Percentiles rank a stretch among this genome's conserved stretches.
phyloP scores from a whole-genome alignment of 257 asterid genomes.

The Solanum chiquidenum region DNA sequence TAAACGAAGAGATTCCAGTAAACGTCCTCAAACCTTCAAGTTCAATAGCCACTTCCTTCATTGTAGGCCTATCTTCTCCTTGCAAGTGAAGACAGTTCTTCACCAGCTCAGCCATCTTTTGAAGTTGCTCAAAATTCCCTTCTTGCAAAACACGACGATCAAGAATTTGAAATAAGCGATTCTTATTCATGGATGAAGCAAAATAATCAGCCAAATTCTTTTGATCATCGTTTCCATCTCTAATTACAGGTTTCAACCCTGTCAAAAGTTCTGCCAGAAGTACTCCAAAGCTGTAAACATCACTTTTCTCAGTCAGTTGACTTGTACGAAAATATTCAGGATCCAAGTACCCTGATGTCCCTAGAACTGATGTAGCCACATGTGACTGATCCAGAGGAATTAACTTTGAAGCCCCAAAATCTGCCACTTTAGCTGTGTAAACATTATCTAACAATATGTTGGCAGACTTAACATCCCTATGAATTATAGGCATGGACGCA shows the following conservation, averaged over 20 bases:
- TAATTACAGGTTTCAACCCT: neutral
- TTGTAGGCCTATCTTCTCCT: neutral
- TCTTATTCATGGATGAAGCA: neutral
- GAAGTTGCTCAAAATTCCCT: neutral
- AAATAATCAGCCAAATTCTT: neutral
- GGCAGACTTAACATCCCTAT: neutral
- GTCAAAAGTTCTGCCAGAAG: neutral
- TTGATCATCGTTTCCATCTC: neutral
- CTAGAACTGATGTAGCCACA: neutral
- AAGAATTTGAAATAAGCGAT: neutral
- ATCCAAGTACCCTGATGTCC: neutral
- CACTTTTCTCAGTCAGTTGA: too few species aligned
- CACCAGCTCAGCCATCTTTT: neutral
- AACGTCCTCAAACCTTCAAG: neutral
- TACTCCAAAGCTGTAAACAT: neutral
- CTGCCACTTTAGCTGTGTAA: neutral
- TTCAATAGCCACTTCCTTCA: neutral
- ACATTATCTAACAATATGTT: neutral
- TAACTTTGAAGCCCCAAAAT: neutral
- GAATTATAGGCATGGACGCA: neutral
- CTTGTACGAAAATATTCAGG: too few species aligned
- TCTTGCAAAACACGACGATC: neutral
- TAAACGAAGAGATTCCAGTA: neutral
- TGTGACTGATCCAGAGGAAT: neutral
- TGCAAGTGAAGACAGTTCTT: neutral